These are phyloP conservation scores for Fomitopsis serialis DNA, from an alignment of 768 basidiomycete genomes.

Conservation along the genomic window DNA sequence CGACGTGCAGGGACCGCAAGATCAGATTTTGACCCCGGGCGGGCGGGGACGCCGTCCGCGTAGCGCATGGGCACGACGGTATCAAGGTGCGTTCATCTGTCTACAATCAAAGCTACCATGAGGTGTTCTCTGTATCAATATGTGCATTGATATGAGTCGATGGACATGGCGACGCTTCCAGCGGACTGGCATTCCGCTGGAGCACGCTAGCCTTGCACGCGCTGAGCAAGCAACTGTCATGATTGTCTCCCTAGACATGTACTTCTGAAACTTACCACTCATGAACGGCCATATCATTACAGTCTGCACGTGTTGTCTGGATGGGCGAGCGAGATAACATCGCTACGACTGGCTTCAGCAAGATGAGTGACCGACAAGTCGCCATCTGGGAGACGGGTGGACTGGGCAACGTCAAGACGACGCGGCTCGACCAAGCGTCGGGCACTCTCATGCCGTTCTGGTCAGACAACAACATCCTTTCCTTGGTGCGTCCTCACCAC, in stretches of 20 bases:
- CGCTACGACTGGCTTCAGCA: constrained; percentile 95
- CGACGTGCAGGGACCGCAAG: constrained; percentile 92
- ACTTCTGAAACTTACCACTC: too few relatives aligned
- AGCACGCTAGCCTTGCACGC: too few relatives aligned
- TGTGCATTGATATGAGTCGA: too few relatives aligned
- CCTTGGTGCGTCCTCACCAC: constrained; percentile 64
- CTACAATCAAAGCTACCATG: too few relatives aligned
- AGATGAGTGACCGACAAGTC: constrained; percentile 92
- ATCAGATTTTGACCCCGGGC: constrained; percentile 88
- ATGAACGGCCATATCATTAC: too few relatives aligned
- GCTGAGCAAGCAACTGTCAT: too few relatives aligned
- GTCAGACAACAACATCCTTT: constrained; percentile 91
- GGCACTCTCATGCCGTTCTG: constrained; percentile 98
- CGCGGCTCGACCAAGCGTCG: constrained; percentile 81
- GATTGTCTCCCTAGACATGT: too few relatives aligned
- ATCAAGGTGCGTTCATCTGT: constrained; percentile 48
- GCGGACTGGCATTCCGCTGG: too few relatives aligned
- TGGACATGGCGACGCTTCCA: too few relatives aligned
- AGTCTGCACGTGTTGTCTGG: constrained; percentile 80
- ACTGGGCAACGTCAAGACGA: constrained; percentile 70
- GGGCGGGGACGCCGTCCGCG: constrained; percentile 75
- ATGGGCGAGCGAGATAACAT: constrained; percentile 86
- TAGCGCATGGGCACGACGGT: constrained; percentile 84
- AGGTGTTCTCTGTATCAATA: too few relatives aligned
- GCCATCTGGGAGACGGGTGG: constrained; percentile 84